A percentile compares a stretch with the other conserved stretches of the same genome.
These are phyloP conservation scores for Knufia petricola DNA, from an alignment of 2,329 filamentous ascomycete genomes.

Conservation along the genomic window DNA sequence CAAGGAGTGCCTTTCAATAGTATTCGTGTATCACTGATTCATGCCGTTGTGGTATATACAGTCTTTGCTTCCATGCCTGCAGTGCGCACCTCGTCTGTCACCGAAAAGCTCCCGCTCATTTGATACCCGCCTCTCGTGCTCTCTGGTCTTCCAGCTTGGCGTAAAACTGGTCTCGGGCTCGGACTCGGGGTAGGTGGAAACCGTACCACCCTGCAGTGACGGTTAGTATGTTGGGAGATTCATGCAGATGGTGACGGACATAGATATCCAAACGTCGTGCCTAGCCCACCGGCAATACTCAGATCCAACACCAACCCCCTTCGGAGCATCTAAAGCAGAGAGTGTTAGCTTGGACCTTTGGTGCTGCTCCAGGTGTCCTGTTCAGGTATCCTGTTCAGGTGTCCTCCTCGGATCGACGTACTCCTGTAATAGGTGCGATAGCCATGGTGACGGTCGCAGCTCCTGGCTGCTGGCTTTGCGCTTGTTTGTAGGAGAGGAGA, in stretches of 20 bases:
- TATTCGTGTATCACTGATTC: too few relatives aligned
- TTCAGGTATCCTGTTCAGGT: too few relatives aligned
- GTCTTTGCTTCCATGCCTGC: not conserved
- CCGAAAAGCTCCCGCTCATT: constrained; percentile 14
- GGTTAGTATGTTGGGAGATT: constrained; percentile 1
- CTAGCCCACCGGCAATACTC: constrained; percentile 55
- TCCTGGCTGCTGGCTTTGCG: not conserved
- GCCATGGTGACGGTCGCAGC: constrained; percentile 29
- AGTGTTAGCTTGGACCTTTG: constrained; percentile 14
- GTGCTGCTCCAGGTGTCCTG: constrained; percentile 9
- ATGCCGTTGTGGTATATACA: not conserved
- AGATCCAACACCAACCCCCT: constrained; percentile 57
- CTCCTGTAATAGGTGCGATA: constrained; percentile 39
- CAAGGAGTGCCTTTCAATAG: too few relatives aligned
- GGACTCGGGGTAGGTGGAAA: constrained; percentile 56
- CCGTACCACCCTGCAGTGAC: constrained; percentile 31
- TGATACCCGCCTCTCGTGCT: constrained; percentile 29
- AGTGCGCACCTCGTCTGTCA: too few relatives aligned
- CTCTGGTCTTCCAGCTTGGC: constrained; percentile 54
- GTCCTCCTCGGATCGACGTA: constrained; percentile 26
- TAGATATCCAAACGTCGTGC: constrained; percentile 52
- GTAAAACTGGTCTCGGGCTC: constrained; percentile 55
- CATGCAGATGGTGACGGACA: constrained; percentile 53
- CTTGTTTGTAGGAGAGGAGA: not conserved
- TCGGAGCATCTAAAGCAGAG: constrained; percentile 50